A percentile compares a stretch with the other conserved stretches of the same genome.
Evolutionary conservation across 23 red algal genomes (phyloP).

Genomic region (Gracilaria gracilis): DNA sequence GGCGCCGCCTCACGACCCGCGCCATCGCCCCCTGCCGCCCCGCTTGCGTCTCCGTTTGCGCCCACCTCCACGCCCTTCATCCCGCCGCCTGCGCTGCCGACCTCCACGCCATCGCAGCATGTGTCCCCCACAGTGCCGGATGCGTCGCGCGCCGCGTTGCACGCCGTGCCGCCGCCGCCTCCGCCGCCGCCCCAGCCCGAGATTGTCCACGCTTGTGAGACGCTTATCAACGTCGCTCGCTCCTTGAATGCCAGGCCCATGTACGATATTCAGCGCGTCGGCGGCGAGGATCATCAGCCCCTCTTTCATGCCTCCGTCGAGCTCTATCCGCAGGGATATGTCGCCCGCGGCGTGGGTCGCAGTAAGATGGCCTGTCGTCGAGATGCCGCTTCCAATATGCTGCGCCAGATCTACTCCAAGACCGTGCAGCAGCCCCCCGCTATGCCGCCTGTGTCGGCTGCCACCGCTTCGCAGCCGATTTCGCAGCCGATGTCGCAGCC

Average conservation of each 20-base stretch:
- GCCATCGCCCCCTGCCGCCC: neutral
- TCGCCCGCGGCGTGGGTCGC: conserved; percentile 16
- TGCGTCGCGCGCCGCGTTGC: neutral
- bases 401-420: conserved; percentile 35
- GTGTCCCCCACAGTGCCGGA: neutral
- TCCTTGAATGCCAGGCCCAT: neutral
- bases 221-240: conserved; percentile 15
- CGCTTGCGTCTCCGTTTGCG: neutral
- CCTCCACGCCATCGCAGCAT: conserved; percentile 8
- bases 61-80: neutral
- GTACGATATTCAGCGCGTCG: conserved; percentile 31
- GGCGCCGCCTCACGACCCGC: neutral
- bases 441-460: neutral
- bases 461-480: neutral
- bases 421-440: neutral
- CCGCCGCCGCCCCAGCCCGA: too few species aligned
- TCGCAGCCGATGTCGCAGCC: neutral
- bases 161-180: neutral
- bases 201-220: conserved; percentile 5
- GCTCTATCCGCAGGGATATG: conserved; percentile 30
- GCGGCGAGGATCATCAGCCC: conserved; percentile 61
- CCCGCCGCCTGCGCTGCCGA: neutral
- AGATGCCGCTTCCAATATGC: conserved; percentile 40
- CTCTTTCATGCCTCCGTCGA: conserved; percentile 49
- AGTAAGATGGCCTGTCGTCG: conserved; percentile 49